Percentiles rank a stretch among this genome's conserved stretches.
phyloP scores from a whole-genome alignment of 2,329 filamentous ascomycete genomes.

The Coniochaeta pulveracea region DNA sequence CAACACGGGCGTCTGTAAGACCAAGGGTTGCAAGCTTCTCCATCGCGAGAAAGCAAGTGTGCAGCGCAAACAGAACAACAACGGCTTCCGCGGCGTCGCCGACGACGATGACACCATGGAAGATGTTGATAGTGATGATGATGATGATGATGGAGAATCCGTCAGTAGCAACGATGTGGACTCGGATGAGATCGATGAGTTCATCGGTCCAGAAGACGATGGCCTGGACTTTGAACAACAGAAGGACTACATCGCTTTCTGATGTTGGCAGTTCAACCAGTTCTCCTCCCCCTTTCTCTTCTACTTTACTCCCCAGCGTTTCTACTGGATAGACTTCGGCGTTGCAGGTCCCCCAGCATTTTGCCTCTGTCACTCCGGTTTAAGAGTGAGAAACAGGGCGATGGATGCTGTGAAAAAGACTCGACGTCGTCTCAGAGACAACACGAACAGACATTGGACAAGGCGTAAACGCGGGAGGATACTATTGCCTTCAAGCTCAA shows the following conservation, averaged over 20 bases:
- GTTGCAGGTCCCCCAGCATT: neutral
- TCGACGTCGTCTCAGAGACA: too few species aligned
- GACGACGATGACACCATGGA: constrained; percentile 43
- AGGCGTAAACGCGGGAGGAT: too few species aligned
- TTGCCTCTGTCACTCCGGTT: too few species aligned
- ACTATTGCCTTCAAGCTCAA: too few species aligned
- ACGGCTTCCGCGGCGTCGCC: constrained; percentile 25
- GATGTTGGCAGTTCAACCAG: constrained; percentile 18
- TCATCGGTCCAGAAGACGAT: constrained; percentile 44
- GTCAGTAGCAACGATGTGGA: constrained; percentile 69
- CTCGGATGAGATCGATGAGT: constrained; percentile 62
- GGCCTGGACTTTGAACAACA: constrained; percentile 45
- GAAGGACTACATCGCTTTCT: constrained; percentile 47
- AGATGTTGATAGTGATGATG: constrained; percentile 71
- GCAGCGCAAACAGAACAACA: constrained; percentile 55
- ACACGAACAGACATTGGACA: too few species aligned
- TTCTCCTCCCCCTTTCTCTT: constrained; percentile 12
- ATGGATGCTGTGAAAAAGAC: too few species aligned
- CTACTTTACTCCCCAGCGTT: too few species aligned
- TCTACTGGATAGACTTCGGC: constrained; percentile 5
- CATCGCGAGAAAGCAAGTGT: constrained; percentile 82
- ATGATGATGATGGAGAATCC: constrained; percentile 40
- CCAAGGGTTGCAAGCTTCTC: constrained; percentile 69
- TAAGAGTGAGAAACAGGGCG: too few species aligned
- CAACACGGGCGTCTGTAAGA: constrained; percentile 76